A percentile compares a stretch with the other conserved stretches of the same genome.
phyloP scores from a whole-genome alignment of 2,329 filamentous ascomycete genomes.

The Ustilaginoidea virens region DNA sequence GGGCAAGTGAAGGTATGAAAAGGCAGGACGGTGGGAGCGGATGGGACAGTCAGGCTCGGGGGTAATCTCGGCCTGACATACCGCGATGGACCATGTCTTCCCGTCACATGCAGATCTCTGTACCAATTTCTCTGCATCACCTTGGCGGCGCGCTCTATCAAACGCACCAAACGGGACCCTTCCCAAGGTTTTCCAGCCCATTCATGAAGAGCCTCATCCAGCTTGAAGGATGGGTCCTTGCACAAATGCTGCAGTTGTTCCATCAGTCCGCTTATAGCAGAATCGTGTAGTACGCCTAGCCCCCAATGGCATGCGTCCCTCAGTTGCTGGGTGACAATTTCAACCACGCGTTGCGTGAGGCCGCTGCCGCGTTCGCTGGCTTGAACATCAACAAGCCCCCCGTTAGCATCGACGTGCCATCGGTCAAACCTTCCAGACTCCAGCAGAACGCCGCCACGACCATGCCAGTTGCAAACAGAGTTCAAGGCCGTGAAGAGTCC shows the following conservation, averaged over 20 bases:
- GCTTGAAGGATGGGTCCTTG: conserved; percentile 18
- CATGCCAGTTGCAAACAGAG: conserved; percentile 89
- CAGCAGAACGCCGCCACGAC: conserved; percentile 72
- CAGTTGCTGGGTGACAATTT: conserved; percentile 81
- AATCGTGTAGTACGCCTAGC: conserved; percentile 46
- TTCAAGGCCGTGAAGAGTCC: conserved; percentile 89
- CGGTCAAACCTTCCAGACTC: conserved; percentile 61
- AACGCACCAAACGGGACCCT: conserved; percentile 66
- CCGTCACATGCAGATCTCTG: conserved; percentile 56
- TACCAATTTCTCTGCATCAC: conserved; percentile 77
- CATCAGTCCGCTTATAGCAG: conserved; percentile 33
- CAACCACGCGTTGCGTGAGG: conserved; percentile 78
- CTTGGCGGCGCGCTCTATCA: conserved; percentile 73
- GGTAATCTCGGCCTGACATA: conserved; percentile 68
- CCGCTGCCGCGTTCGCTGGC: conserved; percentile 49
- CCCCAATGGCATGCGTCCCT: conserved; percentile 80
- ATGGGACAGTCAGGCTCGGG: conserved; percentile 56
- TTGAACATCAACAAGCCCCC: conserved; percentile 64
- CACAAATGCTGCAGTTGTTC: conserved; percentile 28
- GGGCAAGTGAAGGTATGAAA: conserved; percentile 98
- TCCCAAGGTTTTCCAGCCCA: conserved; percentile 77
- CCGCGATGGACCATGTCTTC: conserved; percentile 32
- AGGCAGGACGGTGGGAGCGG: conserved; percentile 83
- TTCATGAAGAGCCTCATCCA: conserved; percentile 25
- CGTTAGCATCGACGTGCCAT: conserved; percentile 82